Conservation (phyloP, 1,139 yeast genomes). For the Pichia terricola region DNA sequence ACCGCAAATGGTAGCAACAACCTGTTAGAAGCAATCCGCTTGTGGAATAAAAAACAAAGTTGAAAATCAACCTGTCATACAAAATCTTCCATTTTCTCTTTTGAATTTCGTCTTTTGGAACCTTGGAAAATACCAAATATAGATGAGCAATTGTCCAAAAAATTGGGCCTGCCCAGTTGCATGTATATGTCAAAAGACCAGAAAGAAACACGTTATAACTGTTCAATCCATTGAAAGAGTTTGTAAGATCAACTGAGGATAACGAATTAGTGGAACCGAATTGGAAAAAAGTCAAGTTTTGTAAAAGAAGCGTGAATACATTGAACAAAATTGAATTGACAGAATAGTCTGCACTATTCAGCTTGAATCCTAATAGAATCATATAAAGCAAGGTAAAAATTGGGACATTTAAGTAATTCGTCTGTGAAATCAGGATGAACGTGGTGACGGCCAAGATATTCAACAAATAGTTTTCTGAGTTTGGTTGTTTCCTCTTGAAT, state of each 20-base stretch:
- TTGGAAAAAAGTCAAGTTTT: slow-evolving; percentile 74
- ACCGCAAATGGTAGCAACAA: slow-evolving; percentile 68
- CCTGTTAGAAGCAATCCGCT: slow-evolving; percentile 49
- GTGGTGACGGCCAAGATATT: slow-evolving; percentile 40
- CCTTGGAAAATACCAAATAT: slow-evolving; percentile 23
- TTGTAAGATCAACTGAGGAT: slow-evolving; percentile 82
- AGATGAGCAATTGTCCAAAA: slow-evolving; percentile 62
- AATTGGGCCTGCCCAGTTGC: slow-evolving; percentile 80
- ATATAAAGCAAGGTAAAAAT: slow-evolving; percentile 45
- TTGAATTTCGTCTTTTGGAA: slow-evolving; percentile 3
- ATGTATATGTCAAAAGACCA: slow-evolving; percentile 67
- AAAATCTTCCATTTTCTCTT: slow-evolving; percentile 27
- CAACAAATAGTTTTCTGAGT: slow-evolving; percentile 15
- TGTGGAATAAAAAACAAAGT: slow-evolving; percentile 47
- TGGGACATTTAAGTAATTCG: slow-evolving; percentile 62
- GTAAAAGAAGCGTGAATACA: slow-evolving; percentile 33
- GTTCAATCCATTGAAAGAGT: slow-evolving; percentile 81
- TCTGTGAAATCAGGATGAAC: slow-evolving; percentile 57
- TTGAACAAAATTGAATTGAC: slow-evolving; percentile 14
- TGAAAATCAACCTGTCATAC: slow-evolving; percentile 30
- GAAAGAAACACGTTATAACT: slow-evolving; percentile 64
- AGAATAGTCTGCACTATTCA: slow-evolving; percentile 3
- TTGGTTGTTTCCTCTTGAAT: not conserved
- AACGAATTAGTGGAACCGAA: slow-evolving; percentile 88
- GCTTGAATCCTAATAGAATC: slow-evolving; percentile 25